Evolutionary conservation across 2,329 filamentous ascomycete genomes (phyloP).

Genomic region (Talaromyces sp.): DNA sequence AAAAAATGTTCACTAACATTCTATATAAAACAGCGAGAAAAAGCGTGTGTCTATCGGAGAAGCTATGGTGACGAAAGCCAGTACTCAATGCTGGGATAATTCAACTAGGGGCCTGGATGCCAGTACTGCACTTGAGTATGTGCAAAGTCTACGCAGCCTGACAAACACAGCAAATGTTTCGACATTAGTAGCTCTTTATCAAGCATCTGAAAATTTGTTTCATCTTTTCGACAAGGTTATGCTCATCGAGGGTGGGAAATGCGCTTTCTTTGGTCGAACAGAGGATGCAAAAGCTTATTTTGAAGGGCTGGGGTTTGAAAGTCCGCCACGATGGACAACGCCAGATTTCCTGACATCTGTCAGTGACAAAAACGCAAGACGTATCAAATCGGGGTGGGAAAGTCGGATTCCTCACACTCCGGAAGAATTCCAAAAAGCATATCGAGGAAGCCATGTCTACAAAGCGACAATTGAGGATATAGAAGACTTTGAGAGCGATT

Average conservation of each 20-base stretch:
- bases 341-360: conserved; percentile 79
- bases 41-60: conserved; percentile 84
- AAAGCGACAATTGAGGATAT: conserved; percentile 53
- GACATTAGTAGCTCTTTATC: conserved; percentile 70
- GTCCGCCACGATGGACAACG: conserved; percentile 70
- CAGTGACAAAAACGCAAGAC: conserved; percentile 63
- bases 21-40: conserved; percentile 50
- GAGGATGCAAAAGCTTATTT: conserved; percentile 70
- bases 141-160: conserved; percentile 65
- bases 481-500: conserved; percentile 55
- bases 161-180: conserved; percentile 66
- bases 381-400: conserved; percentile 60
- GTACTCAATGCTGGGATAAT: conserved; percentile 75
- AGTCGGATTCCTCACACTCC: conserved; percentile 58
- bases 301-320: conserved; percentile 70
- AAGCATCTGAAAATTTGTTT: conserved; percentile 59
- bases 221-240: conserved; percentile 69
- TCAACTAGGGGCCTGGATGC: conserved; percentile 74
- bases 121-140: conserved; percentile 73
- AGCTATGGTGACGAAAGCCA: conserved; percentile 68
- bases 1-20: conserved; percentile 1
- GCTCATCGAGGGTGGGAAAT: conserved; percentile 68
- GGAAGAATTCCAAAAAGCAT: conserved; percentile 58
- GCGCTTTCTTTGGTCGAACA: conserved; percentile 70
- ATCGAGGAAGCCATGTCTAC: conserved; percentile 51